Percentiles rank a stretch among this genome's conserved stretches.
Conservation (phyloP, 148 eudicot genomes). For the Pharnaceum exiguum region DNA sequence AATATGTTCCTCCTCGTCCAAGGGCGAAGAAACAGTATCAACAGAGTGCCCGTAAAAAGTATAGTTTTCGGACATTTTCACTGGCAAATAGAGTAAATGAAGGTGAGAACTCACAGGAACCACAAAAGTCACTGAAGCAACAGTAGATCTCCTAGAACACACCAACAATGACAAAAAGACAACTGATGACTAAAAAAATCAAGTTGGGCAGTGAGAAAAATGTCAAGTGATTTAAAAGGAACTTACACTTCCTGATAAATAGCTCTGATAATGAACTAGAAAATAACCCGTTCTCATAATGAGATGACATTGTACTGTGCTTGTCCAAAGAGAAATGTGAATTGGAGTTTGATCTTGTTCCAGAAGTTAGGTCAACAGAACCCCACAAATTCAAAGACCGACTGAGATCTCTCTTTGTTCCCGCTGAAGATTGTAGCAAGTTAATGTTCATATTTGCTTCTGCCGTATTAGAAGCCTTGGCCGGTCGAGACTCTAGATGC, state of each 20-base stretch:
- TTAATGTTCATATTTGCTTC: slow-evolving; percentile 36
- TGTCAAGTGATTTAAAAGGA: not conserved
- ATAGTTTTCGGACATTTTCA: slow-evolving; percentile 45
- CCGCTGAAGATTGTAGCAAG: slow-evolving; percentile 42
- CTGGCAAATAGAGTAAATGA: slow-evolving; percentile 26
- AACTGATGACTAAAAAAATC: not conserved
- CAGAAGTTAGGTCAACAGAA: slow-evolving; percentile 32
- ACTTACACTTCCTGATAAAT: slow-evolving; percentile 62
- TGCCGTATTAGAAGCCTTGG: slow-evolving; percentile 29
- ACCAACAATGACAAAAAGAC: not conserved
- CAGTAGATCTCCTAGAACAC: not conserved
- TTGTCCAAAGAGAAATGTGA: slow-evolving; percentile 34
- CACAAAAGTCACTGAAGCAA: not conserved
- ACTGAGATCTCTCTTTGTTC: slow-evolving; percentile 47
- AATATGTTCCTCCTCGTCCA: slow-evolving; percentile 58
- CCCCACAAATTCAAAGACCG: slow-evolving; percentile 36
- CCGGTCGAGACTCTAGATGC: slow-evolving; percentile 31
- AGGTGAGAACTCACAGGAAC: not conserved
- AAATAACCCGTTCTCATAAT: slow-evolving; percentile 64
- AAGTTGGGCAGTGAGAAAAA: not conserved
- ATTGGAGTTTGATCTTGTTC: slow-evolving; percentile 27
- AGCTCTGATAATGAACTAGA: slow-evolving; percentile 75
- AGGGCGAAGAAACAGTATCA: slow-evolving; percentile 47
- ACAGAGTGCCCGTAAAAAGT: slow-evolving; percentile 44
- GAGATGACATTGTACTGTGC: slow-evolving; percentile 34